These are phyloP conservation scores for Coemansia sp. DNA, from an alignment of 192 early-diverging fungal species.

Conservation along the genomic window DNA sequence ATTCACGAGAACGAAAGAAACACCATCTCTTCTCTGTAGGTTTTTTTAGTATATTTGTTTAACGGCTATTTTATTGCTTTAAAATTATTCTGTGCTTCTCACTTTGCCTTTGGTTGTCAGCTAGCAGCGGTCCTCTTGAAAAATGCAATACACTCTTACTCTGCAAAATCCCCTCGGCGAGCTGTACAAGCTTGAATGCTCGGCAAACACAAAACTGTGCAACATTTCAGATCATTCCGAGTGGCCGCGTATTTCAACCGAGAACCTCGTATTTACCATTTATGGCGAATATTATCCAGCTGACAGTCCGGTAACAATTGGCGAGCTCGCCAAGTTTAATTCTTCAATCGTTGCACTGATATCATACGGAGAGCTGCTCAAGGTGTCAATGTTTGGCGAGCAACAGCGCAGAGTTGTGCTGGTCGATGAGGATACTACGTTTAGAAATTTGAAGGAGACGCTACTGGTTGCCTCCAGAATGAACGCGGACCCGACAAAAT, in stretches of 20 bases:
- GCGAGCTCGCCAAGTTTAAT: background rate
- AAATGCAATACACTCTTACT: background rate
- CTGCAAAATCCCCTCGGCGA: background rate
- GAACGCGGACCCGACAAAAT: background rate
- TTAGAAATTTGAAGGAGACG: background rate
- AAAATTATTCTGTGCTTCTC: background rate
- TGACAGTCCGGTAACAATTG: background rate
- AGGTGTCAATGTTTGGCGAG: background rate
- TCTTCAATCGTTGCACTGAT: background rate
- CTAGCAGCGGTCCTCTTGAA: background rate
- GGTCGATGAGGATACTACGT: background rate
- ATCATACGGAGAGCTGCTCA: background rate
- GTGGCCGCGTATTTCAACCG: background rate
- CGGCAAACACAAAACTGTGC: background rate
- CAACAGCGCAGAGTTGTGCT: background rate
- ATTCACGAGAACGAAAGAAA: too few species aligned
- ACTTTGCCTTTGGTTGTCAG: background rate
- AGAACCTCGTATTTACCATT: background rate
- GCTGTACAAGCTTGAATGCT: background rate
- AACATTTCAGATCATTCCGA: background rate
- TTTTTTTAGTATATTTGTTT: background rate
- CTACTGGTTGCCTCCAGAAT: background rate
- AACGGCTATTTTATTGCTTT: background rate
- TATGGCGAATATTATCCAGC: background rate
- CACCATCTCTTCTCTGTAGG: background rate